Conservation (phyloP, 148 eudicot species). For the Heliosperma pusillum region DNA sequence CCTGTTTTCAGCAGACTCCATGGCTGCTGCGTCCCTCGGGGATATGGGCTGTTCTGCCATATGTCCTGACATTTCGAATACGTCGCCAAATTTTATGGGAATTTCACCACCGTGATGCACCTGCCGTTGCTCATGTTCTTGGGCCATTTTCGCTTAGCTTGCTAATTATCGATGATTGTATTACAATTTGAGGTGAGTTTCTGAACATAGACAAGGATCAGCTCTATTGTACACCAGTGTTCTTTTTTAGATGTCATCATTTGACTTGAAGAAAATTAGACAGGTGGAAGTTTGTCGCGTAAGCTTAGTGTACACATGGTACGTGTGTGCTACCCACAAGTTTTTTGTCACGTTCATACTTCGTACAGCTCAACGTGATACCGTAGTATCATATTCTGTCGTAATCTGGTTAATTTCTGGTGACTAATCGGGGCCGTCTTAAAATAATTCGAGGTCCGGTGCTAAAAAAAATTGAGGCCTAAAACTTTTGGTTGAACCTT, state of each 20-base stretch:
- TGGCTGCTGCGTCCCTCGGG: conserved; percentile 62
- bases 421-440: no score
- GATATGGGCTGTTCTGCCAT: conserved; percentile 48
- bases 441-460: no score
- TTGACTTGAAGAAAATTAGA: neutral
- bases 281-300: conserved; percentile 11
- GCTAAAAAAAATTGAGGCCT: no score
- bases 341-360: conserved; percentile 2
- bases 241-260: neutral
- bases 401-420: no score
- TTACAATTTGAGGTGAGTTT: no score
- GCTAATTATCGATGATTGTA: no score
- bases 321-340: neutral
- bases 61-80: conserved; percentile 51
- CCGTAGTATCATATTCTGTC: no score
- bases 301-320: conserved; percentile 13
- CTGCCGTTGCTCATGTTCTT: neutral
- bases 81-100: conserved; percentile 54
- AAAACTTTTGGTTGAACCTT: no score
- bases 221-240: neutral
- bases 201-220: no score
- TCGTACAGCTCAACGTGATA: no score
- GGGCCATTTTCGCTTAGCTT: conserved; percentile 10
- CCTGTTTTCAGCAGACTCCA: conserved; percentile 56
- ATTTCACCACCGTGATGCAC: conserved; percentile 3